Percentiles rank a stretch among this genome's conserved stretches.
These are phyloP conservation scores for Ophiostoma sp. DNA, from an alignment of 2,329 filamentous ascomycete species.

Conservation along the genomic window DNA sequence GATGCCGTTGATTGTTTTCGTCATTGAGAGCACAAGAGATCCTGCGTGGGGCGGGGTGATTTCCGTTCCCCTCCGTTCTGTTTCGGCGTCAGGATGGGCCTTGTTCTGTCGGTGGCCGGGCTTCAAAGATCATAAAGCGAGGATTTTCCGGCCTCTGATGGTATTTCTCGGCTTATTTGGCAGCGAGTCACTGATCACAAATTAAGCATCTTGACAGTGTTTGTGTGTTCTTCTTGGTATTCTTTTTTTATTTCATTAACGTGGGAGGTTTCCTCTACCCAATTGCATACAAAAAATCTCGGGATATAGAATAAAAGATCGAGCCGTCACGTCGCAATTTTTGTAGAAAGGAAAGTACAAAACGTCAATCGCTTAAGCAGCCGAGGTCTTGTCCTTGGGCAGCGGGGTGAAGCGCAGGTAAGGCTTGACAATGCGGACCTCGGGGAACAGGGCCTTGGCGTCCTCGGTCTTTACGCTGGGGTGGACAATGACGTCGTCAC, in stretches of 20 bases:
- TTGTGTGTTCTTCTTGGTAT: neutral
- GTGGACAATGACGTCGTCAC: slow-evolving; percentile 91
- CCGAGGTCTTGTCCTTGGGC: slow-evolving; percentile 46
- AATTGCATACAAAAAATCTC: slow-evolving; percentile 13
- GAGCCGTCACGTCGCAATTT: neutral
- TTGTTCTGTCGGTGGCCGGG: neutral
- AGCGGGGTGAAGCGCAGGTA: slow-evolving; percentile 73
- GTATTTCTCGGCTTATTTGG: neutral
- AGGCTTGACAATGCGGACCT: slow-evolving; percentile 67
- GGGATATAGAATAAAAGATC: slow-evolving; percentile 16
- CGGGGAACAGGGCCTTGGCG: slow-evolving; percentile 83
- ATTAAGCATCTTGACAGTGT: neutral
- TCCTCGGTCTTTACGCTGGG: slow-evolving; percentile 79
- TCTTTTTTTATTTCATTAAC: slow-evolving; percentile 17
- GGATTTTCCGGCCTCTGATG: neutral
- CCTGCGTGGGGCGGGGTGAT: neutral
- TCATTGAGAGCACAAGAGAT: neutral
- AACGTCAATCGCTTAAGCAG: slow-evolving; percentile 7
- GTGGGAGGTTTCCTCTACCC: neutral
- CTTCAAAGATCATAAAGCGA: neutral
- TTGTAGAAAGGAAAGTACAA: neutral
- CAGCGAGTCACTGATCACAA: neutral
- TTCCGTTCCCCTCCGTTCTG: neutral
- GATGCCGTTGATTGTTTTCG: neutral
- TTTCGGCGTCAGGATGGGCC: neutral